Percentiles rank a stretch among this genome's conserved stretches.
Evolutionary conservation across 805 yeast genomes (phyloP).

Genomic region (Blastobotrys robertii): DNA sequence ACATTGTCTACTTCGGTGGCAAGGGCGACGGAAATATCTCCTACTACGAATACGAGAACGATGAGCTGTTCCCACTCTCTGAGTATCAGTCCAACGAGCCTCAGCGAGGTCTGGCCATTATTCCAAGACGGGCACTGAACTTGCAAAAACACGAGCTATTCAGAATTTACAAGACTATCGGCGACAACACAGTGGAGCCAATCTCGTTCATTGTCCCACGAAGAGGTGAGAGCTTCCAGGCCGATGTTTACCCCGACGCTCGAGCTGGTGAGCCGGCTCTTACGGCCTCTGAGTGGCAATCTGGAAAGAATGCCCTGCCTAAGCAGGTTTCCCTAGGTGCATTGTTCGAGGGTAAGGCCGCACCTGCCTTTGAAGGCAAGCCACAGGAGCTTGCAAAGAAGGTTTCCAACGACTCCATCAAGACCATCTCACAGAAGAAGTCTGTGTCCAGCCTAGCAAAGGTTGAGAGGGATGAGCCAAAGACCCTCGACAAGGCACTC

Average conservation of each 20-base stretch:
- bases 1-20: conserved; percentile 82
- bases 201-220: conserved; percentile 90
- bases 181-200: conserved; percentile 79
- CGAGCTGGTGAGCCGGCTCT: conserved; percentile 75
- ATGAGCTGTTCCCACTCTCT: conserved; percentile 72
- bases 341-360: conserved; percentile 64
- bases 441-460: no score
- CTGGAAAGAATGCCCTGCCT: conserved; percentile 75
- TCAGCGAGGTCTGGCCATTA: conserved; percentile 89
- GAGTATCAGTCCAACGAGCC: conserved; percentile 85
- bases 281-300: conserved; percentile 67
- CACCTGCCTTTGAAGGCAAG: conserved; percentile 26
- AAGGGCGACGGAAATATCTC: conserved; percentile 98
- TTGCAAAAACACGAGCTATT: conserved; percentile 78
- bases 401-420: conserved; percentile 5
- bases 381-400: conserved; percentile 13
- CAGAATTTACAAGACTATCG: conserved; percentile 76
- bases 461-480: no score
- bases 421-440: neutral
- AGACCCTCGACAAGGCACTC: no score
- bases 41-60: conserved; percentile 82
- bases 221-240: conserved; percentile 86
- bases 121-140: conserved; percentile 75
- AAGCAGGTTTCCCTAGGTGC: conserved; percentile 65
- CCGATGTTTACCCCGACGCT: conserved; percentile 86